These are phyloP conservation scores for Ogataea ganodermae DNA, from an alignment of 805 yeast species.

Conservation along the genomic window DNA sequence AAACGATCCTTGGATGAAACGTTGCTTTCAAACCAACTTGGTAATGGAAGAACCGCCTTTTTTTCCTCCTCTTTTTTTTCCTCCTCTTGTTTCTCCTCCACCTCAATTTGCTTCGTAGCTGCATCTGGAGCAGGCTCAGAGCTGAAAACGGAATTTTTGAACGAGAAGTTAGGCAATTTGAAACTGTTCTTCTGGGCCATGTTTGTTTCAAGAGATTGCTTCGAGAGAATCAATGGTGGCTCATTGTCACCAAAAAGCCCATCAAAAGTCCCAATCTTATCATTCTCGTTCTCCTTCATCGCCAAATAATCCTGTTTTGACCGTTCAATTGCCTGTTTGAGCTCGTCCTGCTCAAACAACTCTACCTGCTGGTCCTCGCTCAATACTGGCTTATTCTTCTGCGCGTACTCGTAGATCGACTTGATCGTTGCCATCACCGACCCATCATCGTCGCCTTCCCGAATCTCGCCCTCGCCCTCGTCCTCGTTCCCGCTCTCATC, in stretches of 20 bases:
- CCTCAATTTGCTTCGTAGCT: too few species aligned
- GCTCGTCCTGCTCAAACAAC: slow-evolving; percentile 29
- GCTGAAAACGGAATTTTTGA: slow-evolving; percentile 15
- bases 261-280: neutral
- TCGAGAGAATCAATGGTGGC: slow-evolving; percentile 26
- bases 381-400: slow-evolving; percentile 22
- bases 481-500: too few species aligned
- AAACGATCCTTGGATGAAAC: slow-evolving; percentile 7
- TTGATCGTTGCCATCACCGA: slow-evolving; percentile 31
- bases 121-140: neutral
- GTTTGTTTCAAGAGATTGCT: slow-evolving; percentile 20
- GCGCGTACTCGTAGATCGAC: slow-evolving; percentile 36
- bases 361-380: slow-evolving; percentile 19
- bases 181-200: slow-evolving; percentile 11
- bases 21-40: slow-evolving; percentile 24
- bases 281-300: slow-evolving; percentile 33
- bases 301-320: slow-evolving; percentile 45
- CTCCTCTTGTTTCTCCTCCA: neutral
- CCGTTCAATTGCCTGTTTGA: slow-evolving; percentile 48
- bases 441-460: slow-evolving; percentile 20
- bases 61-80: neutral
- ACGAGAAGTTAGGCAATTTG: slow-evolving; percentile 17
- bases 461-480: too few species aligned
- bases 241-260: slow-evolving; percentile 13
- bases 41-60: slow-evolving; percentile 16